Base-by-base conservation (phyloP, 768 basidiomycete species). In the Auricularia sp. region DNA sequence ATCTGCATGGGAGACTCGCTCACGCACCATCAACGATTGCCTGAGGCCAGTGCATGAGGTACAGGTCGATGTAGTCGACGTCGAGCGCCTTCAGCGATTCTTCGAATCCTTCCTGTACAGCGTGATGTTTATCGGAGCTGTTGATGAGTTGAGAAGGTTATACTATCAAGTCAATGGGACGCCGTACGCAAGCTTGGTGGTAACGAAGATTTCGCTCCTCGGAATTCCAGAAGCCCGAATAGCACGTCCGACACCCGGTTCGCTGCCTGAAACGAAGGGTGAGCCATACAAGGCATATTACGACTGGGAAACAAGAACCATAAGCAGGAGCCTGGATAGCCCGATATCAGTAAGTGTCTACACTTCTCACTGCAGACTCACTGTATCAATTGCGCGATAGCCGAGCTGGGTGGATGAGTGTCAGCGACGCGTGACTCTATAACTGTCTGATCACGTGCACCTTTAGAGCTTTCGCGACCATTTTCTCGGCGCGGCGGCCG, bases 201-300 rank as follows among this genome's bases (percentile, higher is more conserved):
- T 71, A 7, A 72, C 62, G 70, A 78, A 84, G 45, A 84, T 73
- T 33, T 81, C 75, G 33, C 71, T 72, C 54, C 81, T 75, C 4
- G 81, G 77, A n/a, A 82, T 73, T 0, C 76, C 77, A 33, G 79
- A 80, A 11, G 18, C 54, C 11, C 44, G 64, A n/a, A 34, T 73
- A 70, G 33, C 44, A 61, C 24, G 34, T 16, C 92, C 93, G 56
- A 95, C 93, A 74, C 91, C 90, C 45, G 78, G 77, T 75, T 94
- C 90, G 72, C 92, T 94, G 62, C 75, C 85, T 77, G 24, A 13
- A 10, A 7, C 1, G 7, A 29, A 21, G 24, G 29, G 29, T 59
- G 10, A 33, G 56, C 18, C 21, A 18, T 59, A 24, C 11, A n/a
- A 7, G 54, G 18, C 11, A 59, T 8, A 3, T 13, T 33, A 21